These are phyloP conservation scores for Solanum pinnatisectum DNA, from an alignment of 257 asterid genomes.

Conservation along the genomic window DNA sequence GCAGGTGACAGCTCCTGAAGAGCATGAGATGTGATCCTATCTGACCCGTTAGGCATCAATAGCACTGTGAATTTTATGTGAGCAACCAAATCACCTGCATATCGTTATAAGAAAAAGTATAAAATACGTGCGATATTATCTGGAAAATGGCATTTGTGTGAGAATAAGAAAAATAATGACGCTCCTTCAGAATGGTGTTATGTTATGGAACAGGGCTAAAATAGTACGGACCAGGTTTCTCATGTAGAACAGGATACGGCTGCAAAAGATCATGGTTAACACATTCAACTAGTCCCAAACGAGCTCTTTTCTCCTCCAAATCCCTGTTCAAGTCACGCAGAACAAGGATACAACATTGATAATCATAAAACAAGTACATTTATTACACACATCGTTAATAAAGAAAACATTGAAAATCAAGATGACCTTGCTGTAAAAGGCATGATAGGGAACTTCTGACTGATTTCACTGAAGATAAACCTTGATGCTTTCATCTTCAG, in stretches of 20 bases:
- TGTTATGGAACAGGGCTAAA: not conserved
- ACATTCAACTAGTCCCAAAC: slow-evolving; percentile 82
- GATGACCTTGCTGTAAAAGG: slow-evolving; percentile 61
- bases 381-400: not conserved
- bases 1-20: slow-evolving; percentile 75
- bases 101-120: not conserved
- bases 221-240: slow-evolving; percentile 60
- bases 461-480: slow-evolving; percentile 84
- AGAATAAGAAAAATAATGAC: not conserved
- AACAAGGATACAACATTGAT: not conserved
- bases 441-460: slow-evolving; percentile 74
- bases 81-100: slow-evolving; percentile 84
- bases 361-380: not conserved
- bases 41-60: slow-evolving; percentile 93
- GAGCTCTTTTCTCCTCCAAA: slow-evolving; percentile 92
- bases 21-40: slow-evolving; percentile 70
- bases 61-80: slow-evolving; percentile 86
- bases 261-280: slow-evolving; percentile 91
- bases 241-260: slow-evolving; percentile 91
- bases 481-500: slow-evolving; percentile 91
- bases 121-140: not conserved
- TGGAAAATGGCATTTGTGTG: not conserved
- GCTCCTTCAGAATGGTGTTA: not conserved
- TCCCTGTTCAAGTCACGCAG: slow-evolving; percentile 36
- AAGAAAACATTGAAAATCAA: not conserved